These are phyloP conservation scores for Inonotus obliquus DNA, from an alignment of 1,284 basidiomycete species.

Conservation along the genomic window DNA sequence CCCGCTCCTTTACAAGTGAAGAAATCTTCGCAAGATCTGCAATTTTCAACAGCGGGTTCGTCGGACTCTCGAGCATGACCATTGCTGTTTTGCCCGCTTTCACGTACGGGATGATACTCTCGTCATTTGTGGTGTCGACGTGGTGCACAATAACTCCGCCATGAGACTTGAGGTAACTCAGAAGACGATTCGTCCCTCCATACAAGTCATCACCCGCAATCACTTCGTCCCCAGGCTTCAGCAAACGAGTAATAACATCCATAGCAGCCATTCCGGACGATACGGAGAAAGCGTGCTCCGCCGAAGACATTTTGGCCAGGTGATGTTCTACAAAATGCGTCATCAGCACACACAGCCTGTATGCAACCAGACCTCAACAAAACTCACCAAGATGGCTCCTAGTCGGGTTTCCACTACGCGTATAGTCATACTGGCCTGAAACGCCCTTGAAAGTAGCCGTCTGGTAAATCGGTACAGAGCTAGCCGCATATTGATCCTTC, in stretches of 20 bases:
- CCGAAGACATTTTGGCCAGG: conserved; percentile 90
- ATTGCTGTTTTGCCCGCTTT: conserved; percentile 75
- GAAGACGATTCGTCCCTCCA: conserved; percentile 94
- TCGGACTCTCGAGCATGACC: conserved; percentile 96
- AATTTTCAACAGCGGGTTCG: conserved; percentile 96
- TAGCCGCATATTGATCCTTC: conserved; percentile 95
- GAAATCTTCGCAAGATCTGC: conserved; percentile 85
- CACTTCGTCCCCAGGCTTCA: conserved; percentile 93
- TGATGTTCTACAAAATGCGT: conserved; percentile 71
- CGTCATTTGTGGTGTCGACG: conserved; percentile 85
- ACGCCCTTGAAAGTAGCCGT: conserved; percentile 98
- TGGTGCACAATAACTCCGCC: conserved; percentile 90
- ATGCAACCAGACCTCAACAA: neutral
- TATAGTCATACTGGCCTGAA: conserved; percentile 88
- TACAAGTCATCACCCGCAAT: conserved; percentile 98
- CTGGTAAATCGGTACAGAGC: conserved; percentile 96
- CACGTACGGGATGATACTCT: conserved; percentile 60
- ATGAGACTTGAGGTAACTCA: conserved; percentile 87
- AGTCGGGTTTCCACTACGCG: conserved; percentile 95
- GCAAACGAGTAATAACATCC: conserved; percentile 89
- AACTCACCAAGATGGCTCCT: conserved; percentile 84
- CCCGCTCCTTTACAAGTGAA: conserved; percentile 74
- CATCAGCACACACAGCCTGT: neutral
- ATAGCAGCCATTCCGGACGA: conserved; percentile 98
- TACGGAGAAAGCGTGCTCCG: conserved; percentile 84